Evolutionary conservation across 2,329 filamentous ascomycete species (phyloP), one percentile per base, ranked within the genome.

Genomic region (Phaeosphaeria sp.): DNA sequence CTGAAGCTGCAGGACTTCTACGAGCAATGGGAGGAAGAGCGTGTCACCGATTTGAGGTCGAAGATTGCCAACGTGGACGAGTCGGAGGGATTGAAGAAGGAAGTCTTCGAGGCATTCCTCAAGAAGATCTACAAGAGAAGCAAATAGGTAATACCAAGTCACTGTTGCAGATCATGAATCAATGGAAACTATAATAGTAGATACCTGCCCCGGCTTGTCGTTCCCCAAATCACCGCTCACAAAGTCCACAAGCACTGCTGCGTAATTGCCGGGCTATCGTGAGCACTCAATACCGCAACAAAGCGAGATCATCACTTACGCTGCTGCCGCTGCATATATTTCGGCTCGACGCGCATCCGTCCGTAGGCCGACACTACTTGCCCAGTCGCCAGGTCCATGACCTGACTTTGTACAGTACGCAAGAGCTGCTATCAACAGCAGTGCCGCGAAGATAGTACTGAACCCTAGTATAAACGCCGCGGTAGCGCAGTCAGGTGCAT

Each of bases 101-200:
- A 84, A 58, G 87, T 98, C 42, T 97, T 98, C 68, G 90, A 96
- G 71, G 86, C 87, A 45, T 99, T 98, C 85, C 83, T 99, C 65
- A 84, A 84, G 79, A 99, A 99, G 87, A 98, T 99, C 76, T 98
- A 98, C 87, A 97, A 97, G 88, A 87, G 95, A 75, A 95, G 87
- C 86, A 98, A 97, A 82, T 98, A 91, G 20, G 40, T 36, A 6
- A 30, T 30, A 11, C 25, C 25, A n/a, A n/a, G 25, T 5, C 25
- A 5, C 25, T 30, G 6, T 30, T 30, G 6, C 25, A 5, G 25
- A 6, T 5, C 25, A 5, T 11, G 5, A 30, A 11, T 30, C 11
- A 30, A 6, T 5, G 25, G 25, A 30, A 6, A 6, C 6, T 30
- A 11, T 30, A 30, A 11, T 30, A 36, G 15, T 36, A 36, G 30